phyloP scores from a whole-genome alignment of 1,139 yeast species.

The Geotrichum fermentans region DNA sequence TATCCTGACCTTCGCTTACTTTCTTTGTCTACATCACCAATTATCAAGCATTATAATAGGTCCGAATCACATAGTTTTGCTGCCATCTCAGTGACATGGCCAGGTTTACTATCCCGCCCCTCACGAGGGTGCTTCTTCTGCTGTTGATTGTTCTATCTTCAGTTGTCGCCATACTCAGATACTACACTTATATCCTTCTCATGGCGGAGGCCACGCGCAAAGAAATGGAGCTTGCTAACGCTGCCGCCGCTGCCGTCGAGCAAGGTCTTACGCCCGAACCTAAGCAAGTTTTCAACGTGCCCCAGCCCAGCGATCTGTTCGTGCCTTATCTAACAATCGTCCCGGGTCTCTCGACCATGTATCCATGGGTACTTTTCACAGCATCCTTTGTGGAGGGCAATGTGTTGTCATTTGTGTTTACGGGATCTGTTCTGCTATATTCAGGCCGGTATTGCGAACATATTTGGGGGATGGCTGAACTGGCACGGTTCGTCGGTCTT shows the following conservation, averaged over 20 bases:
- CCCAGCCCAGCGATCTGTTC: conserved; percentile 36
- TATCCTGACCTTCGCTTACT: not conserved
- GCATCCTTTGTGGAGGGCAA: conserved; percentile 69
- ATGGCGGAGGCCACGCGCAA: conserved; percentile 18
- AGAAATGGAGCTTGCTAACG: conserved; percentile 8
- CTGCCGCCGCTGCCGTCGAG: conserved; percentile 1
- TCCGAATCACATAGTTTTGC: no score
- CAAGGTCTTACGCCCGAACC: conserved; percentile 1
- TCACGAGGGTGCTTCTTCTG: conserved; percentile 38
- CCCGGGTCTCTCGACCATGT: conserved; percentile 54
- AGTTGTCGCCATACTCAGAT: conserved; percentile 36
- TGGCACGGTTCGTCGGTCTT: conserved; percentile 54
- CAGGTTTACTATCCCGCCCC: conserved; percentile 38
- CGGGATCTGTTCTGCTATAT: conserved; percentile 48
- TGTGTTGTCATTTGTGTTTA: conserved; percentile 47
- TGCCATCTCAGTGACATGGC: conserved; percentile 17
- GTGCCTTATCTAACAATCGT: conserved; percentile 67
- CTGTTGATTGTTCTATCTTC: conserved; percentile 36
- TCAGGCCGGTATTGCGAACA: conserved; percentile 53
- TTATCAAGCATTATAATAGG: no score
- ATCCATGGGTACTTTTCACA: conserved; percentile 73
- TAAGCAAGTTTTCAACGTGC: conserved; percentile 1
- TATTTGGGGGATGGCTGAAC: conserved; percentile 56
- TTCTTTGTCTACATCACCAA: no score
- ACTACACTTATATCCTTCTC: conserved; percentile 21